Evolutionary conservation across 768 basidiomycete species (phyloP), one percentile per base, ranked within the genome.

Genomic region (Boletus pseudo-olivaceus): DNA sequence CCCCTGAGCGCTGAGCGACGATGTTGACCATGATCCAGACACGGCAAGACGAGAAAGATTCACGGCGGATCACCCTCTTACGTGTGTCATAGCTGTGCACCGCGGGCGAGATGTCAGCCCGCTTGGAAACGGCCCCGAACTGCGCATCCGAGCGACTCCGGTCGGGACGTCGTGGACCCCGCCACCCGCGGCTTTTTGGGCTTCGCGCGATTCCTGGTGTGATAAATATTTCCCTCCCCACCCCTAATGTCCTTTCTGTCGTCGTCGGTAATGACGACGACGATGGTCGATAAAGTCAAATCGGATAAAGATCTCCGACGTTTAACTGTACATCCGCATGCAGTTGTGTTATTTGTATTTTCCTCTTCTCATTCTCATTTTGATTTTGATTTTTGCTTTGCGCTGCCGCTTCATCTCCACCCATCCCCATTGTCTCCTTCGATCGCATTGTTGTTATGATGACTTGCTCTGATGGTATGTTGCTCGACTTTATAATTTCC

Each of bases 31-130:
- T 27, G 11, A 19, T 55, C n/a, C n/a, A 69, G 68, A 47, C 61
- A 63, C 29, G 69, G 69, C n/a, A 66, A 69, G 49, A 59, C 69
- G 17, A 56, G 69, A 26, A 33, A 58, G 56, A 71, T 69, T 33
- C 59, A 58, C 34, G 68, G 68, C n/a, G 68, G 69, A 53, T 66
- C 69, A 9, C 48, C 59, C 2, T 69, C 69, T 1, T 69, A 71
- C 46, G 55, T 69, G 34, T 69, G 68, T 48, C 65, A 62, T 37
- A 34, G 56, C 42, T 69, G 68, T 35, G 62, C 47, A 41, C 67
- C 59, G 1, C 52, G 63, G 10, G 56, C 40, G 19, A 61, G 62
- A 48, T 44, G 43, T 9, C 59, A 55, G 19, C 60, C 60, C 1
- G 41, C 68, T 15, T 67, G 64, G 62, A 62, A 62, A 42, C 61